These are phyloP conservation scores for Colletotrichum lupini DNA, from an alignment of 2,329 filamentous ascomycete genomes.

Conservation along the genomic window DNA sequence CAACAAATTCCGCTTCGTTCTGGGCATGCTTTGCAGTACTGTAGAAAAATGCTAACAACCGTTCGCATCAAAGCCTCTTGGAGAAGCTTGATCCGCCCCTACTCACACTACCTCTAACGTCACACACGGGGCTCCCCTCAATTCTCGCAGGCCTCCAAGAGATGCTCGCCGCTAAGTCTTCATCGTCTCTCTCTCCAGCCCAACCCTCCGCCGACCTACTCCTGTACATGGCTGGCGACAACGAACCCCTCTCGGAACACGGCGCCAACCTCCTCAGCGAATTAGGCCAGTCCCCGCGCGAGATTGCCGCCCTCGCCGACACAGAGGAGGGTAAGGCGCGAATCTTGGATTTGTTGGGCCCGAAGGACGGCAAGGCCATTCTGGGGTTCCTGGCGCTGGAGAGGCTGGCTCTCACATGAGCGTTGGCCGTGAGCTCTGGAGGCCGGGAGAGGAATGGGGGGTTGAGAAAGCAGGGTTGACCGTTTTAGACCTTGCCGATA, in stretches of 20 bases:
- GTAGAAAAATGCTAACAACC: background rate
- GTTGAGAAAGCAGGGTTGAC: background rate
- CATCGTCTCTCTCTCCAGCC: background rate
- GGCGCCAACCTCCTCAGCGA: conserved; percentile 44
- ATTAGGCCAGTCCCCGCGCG: conserved; percentile 40
- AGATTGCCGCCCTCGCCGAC: conserved; percentile 40
- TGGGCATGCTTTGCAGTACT: too few species aligned
- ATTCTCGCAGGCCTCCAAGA: conserved; percentile 52
- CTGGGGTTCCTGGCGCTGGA: conserved; percentile 44
- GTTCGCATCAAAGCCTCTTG: conserved; percentile 44
- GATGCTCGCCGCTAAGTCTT: conserved; percentile 37
- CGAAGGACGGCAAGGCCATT: conserved; percentile 42
- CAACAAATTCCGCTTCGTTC: background rate
- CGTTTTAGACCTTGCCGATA: background rate
- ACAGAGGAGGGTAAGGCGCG: conserved; percentile 34
- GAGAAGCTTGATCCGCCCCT: conserved; percentile 49
- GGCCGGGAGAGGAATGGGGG: background rate
- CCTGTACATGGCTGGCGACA: conserved; percentile 38
- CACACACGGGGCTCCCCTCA: conserved; percentile 46
- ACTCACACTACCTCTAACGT: conserved; percentile 51
- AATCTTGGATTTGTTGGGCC: conserved; percentile 44
- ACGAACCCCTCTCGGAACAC: conserved; percentile 37
- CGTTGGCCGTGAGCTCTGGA: background rate
- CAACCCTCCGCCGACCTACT: conserved; percentile 1
- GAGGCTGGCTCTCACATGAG: background rate